Conservation (phyloP, 2,329 filamentous ascomycete species). For the Apiospora pterosperma region DNA sequence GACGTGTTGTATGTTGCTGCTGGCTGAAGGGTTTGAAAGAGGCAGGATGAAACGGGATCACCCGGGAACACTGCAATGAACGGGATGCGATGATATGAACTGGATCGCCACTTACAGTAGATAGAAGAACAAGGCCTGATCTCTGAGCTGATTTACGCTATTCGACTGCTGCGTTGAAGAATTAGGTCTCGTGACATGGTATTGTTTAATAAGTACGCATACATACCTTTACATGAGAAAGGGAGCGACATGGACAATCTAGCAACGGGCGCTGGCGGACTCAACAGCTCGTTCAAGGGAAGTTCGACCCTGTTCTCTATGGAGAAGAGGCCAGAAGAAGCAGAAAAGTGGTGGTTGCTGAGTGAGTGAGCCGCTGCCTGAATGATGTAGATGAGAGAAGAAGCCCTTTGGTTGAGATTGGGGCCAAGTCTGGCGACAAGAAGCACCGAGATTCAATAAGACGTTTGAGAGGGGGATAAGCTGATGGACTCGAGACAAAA, state of each 20-base stretch:
- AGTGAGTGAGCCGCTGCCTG: background rate
- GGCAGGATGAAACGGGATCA: slow-evolving; percentile 1
- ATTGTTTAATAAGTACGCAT: background rate
- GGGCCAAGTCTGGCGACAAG: background rate
- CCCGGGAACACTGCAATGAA: background rate
- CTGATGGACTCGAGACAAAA: background rate
- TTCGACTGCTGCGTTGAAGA: background rate
- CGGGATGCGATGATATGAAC: background rate
- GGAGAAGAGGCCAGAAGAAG: background rate
- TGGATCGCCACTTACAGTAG: background rate
- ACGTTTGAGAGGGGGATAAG: background rate
- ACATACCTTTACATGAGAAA: background rate
- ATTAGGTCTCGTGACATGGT: background rate
- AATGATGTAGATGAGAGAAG: background rate
- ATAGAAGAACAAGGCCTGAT: background rate
- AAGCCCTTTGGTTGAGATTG: background rate
- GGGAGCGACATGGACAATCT: background rate
- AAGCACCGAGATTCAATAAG: background rate
- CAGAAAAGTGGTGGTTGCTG: background rate
- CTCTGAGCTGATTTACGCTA: background rate
- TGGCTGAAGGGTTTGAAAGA: background rate
- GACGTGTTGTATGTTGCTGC: background rate
- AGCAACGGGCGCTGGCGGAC: background rate
- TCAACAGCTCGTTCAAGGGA: background rate
- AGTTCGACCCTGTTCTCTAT: background rate